Base-by-base conservation (phyloP, 257 asterid genomes). In the Scutellaria galericulata region DNA sequence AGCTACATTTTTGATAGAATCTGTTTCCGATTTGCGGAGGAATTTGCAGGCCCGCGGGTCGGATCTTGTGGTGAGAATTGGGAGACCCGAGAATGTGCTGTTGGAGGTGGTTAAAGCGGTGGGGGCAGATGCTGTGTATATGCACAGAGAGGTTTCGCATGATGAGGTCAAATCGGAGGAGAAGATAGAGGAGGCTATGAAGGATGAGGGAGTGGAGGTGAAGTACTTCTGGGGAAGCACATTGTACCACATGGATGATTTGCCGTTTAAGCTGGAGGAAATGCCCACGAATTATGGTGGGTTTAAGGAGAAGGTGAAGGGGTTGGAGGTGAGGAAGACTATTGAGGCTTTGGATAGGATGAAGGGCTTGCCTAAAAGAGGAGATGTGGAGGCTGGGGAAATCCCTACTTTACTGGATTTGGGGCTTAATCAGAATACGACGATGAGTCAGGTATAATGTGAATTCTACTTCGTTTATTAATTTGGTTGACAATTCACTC, bases 181-280 rank as follows among this genome's bases (percentile, higher is more conserved):
- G 76, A 92, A 85, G 85, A 85, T 95, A 15, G 98, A 95, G 86
- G 77, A 75, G 59, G 90, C 59, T 14, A 79, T 95, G 92, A 90
- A 92, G 81, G 92, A 88, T 44, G 99, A 95, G 75, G 96, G 98
- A 3, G 83, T 95, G 66, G 98, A 90, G 74, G 88, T 92, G 70
- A 92, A 92, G 83, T 90, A 80, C 85, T 87, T 82, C 75, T 95
- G 99, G 99, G 99, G 99, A 74, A 95, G 99, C 79, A 95, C 99
- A 58, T 80, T 95, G 87, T 90, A 88, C 79, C 98, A 95, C 76
- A 41, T 95, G 76, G 98, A 95, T 77, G 99, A 95, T 88, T 79
- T 95, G 85, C 97, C 98, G 11, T 95, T 92, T 75, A 84, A 87
- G 69, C 80, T 92, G 85, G 85, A 83, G 68, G 88, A 77, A 67